Evolutionary conservation across 140 eudicot genomes (phyloP), one percentile per base, ranked within the genome.

Genomic region (Erigeron philadelphicus): DNA sequence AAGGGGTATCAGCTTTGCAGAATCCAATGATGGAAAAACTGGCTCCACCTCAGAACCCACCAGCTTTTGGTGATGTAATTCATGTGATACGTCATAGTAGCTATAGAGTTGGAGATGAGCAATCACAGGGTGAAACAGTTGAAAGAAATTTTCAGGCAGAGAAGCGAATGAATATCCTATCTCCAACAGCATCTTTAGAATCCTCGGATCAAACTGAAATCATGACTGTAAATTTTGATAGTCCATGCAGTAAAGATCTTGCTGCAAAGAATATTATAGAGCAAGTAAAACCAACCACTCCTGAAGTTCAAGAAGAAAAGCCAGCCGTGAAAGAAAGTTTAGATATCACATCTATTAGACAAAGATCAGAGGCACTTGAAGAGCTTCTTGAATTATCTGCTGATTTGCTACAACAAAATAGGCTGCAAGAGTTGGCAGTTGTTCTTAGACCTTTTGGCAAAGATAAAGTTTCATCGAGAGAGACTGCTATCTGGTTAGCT

Each of bases 401-500:
- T 0, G 99, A 93, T 64, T 79, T 93, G 83, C 92, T 93, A 53
- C 89, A 89, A 75, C 90, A 93, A 47, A 81, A 85, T 62, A 61
- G 99, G 78, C 69, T 93, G 66, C 96, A 87, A 71, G 99, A 93
- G 78, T 84, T 93, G 46, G 76, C 95, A 0, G 90, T 93, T 61
- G 96, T 93, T 58, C 78, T 93, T 19, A 87, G 84, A 71, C 99
- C 99, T 11, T 93, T 93, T 60, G 99, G 99, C 35, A 93, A 79
- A 69, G 89, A 86, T 66, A 93, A 89, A 79, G 99, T 90, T 31
- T 89, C 96, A 49, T 95, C 99, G 13, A 83, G 99, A 74, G 99
- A 93, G 75, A 93, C 99, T 7, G 99, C 99, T 1, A 93, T 93
- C 67, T 93, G 99, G 99, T 74, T 93, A 66, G 99, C 99, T 5